phyloP scores from a whole-genome alignment of 805 yeast genomes.

The Vanderwaltozyma verrucispora region DNA sequence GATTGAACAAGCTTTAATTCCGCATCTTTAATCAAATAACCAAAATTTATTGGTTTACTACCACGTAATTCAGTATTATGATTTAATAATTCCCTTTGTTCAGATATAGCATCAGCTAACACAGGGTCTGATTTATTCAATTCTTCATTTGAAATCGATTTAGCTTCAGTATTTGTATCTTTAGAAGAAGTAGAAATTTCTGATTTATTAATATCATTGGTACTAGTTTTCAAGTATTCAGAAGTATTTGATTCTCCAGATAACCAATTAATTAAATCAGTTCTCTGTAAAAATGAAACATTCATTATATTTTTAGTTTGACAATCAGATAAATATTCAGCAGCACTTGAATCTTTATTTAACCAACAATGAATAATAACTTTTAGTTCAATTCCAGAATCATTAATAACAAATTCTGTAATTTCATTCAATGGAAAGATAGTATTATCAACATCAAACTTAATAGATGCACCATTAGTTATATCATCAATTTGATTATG shows the following conservation, averaged over 20 bases:
- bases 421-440: slow-evolving; percentile 32
- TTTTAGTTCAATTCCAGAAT: slow-evolving; percentile 38
- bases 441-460: slow-evolving; percentile 17
- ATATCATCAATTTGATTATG: slow-evolving; percentile 29
- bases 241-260: slow-evolving; percentile 56
- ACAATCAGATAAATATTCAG: slow-evolving; percentile 73
- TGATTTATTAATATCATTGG: slow-evolving; percentile 28
- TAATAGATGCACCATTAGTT: slow-evolving; percentile 25
- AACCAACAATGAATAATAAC: slow-evolving; percentile 72
- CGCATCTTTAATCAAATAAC: slow-evolving; percentile 55
- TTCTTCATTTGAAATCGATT: too few species aligned
- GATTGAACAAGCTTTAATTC: slow-evolving; percentile 49
- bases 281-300: slow-evolving; percentile 73
- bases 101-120: slow-evolving; percentile 18
- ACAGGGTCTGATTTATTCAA: slow-evolving; percentile 27
- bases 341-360: slow-evolving; percentile 58
- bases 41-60: slow-evolving; percentile 52
- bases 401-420: slow-evolving; percentile 51
- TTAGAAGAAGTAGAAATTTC: too few species aligned
- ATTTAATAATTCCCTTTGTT: slow-evolving; percentile 43
- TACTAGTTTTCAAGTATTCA: too few species aligned
- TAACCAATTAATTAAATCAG: slow-evolving; percentile 75
- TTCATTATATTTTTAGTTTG: slow-evolving; percentile 53
- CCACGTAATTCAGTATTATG: slow-evolving; percentile 59
- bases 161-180: slow-evolving; percentile 1